Conservation (phyloP, 306 rosid species). For the Quercus wislizeni region DNA sequence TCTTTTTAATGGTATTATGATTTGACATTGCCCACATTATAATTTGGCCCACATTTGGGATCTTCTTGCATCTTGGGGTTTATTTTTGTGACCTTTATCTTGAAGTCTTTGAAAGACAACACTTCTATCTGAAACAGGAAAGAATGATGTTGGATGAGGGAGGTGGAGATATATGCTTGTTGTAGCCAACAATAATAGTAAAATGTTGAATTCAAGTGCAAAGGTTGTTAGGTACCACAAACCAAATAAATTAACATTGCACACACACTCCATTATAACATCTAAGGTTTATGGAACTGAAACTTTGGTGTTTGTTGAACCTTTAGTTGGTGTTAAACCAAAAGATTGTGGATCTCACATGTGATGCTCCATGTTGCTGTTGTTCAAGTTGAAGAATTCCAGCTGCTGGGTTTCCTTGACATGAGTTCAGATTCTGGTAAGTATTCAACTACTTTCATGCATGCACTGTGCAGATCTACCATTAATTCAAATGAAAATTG, state of each 20-base stretch:
- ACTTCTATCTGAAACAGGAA: too few relatives aligned
- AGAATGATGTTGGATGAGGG: too few relatives aligned
- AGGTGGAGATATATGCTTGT: too few relatives aligned
- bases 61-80: background rate
- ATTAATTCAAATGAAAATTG: background rate
- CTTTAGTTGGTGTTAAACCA: background rate
- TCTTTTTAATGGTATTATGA: constrained; percentile 1
- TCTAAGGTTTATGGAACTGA: background rate
- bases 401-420: background rate
- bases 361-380: background rate
- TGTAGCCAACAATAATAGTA: too few relatives aligned
- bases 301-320: background rate
- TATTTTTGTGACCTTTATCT: background rate
- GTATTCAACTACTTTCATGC: background rate
- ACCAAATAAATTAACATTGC: background rate
- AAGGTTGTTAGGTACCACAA: background rate
- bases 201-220: too few relatives aligned
- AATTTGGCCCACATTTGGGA: background rate
- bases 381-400: background rate
- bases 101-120: too few relatives aligned
- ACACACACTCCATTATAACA: background rate
- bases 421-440: background rate
- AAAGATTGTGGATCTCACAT: background rate
- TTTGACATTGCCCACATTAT: background rate
- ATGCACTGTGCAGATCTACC: too few relatives aligned